Conservation (phyloP, 305 asterid genomes). For the Fraxinus sp. region DNA sequence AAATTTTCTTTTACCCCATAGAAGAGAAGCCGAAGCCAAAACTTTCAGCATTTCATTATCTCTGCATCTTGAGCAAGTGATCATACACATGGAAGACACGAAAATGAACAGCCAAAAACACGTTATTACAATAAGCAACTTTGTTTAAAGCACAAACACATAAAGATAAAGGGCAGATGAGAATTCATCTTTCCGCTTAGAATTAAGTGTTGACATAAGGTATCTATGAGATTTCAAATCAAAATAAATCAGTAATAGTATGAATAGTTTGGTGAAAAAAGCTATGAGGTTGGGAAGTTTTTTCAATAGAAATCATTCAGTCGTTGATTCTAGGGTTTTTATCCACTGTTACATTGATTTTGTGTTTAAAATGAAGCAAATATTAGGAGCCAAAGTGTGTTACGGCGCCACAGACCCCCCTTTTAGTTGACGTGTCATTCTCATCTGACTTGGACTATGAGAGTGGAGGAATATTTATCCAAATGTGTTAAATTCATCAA, state of each 20-base stretch:
- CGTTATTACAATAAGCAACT: not conserved
- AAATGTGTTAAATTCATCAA: not conserved
- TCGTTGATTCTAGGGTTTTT: constrained; percentile 27
- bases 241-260: not conserved
- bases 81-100: not conserved
- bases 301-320: constrained; percentile 19
- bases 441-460: not conserved
- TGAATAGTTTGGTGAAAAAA: constrained; percentile 26
- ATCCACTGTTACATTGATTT: constrained; percentile 25
- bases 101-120: not conserved
- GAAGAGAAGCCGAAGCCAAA: not conserved
- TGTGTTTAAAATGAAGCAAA: not conserved
- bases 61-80: not conserved
- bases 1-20: not conserved
- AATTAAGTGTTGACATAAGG: not conserved
- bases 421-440: not conserved
- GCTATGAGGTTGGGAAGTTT: constrained; percentile 15
- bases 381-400: not conserved
- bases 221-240: not conserved
- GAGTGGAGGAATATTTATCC: not conserved
- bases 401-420: not conserved
- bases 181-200: not conserved
- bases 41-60: not conserved
- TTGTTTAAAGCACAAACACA: not conserved
- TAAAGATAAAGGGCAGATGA: not conserved